Base-by-base conservation (phyloP, 202 grass and related monocot genomes). In the Musa balbisiana region DNA sequence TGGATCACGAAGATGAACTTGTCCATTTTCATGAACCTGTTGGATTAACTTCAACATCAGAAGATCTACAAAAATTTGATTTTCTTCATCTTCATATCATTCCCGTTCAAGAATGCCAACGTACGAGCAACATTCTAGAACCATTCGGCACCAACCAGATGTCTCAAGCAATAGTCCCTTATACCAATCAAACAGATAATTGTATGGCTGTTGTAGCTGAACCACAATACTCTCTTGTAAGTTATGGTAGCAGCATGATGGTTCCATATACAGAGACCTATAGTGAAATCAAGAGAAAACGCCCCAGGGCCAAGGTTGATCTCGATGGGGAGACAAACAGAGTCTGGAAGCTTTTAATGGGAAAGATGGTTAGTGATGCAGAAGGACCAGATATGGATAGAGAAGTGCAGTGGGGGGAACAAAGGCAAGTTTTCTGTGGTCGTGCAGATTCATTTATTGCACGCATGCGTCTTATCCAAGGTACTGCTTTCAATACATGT, bases 341-440 rank as follows among this genome's bases (percentile, higher is more conserved):
- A 73, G 87, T 93, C 71, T 93, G 91, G 91, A 87, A 87, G 43
- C 78, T 93, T 80, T 78, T 93, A 73, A 93, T 90, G 87, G 87
- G 85, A 10, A 87, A 89, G 53, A 51, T 70, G 80, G 70, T 43
- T 4, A 29, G 11, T 60, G 82, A 82, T 27, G 82, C 80, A 71
- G 52, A 65, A 77, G 87, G 70, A 43, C 83, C 71, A 49, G 84
- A 89, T 79, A 15, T 66, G 73, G 80, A 85, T 6, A 89, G 84
- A 72, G 84, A 92, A 75, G 84, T 58, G 74, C 84, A 79, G 84
- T 92, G 90, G 90, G 70, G 89, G 52, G 80, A 89, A 81, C 82
- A 92, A 79, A 92, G 90, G 74, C 64, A 85, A 26, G 66, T 85
- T 58, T 92, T 92, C 73, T 70, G 86, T 71, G 84, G 82, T 10